Evolutionary conservation across 139 green algal species (phyloP).

Genomic region (Desmodesmus armatus): DNA sequence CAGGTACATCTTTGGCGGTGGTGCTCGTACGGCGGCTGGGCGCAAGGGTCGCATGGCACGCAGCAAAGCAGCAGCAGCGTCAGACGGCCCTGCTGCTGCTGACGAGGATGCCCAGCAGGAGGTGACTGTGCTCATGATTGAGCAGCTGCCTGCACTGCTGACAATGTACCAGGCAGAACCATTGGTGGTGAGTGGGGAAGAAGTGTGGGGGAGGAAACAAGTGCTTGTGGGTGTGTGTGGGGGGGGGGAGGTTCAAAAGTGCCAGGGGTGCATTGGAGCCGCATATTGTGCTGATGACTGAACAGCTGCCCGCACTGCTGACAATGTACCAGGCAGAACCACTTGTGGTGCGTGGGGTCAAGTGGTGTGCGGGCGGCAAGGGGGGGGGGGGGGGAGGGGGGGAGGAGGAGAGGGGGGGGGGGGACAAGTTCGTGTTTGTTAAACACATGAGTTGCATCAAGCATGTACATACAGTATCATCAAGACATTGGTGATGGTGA

Average conservation of each 20-base stretch:
- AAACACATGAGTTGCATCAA: no score
- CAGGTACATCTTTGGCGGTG: no score
- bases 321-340: slow-evolving; percentile 61
- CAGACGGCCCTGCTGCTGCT: slow-evolving; percentile 2
- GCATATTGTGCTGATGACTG: slow-evolving; percentile 60
- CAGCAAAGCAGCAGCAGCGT: background rate
- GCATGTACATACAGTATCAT: no score
- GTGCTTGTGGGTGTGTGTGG: no score
- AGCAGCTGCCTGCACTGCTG: slow-evolving; percentile 62
- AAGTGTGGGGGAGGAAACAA: no score
- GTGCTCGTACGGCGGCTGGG: no score
- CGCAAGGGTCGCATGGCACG: background rate
- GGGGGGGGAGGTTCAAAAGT: slow-evolving; percentile 59
- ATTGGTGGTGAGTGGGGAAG: slow-evolving; percentile 37
- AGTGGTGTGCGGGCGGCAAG: no score
- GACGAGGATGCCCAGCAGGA: slow-evolving; percentile 53
- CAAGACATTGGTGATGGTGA: no score
- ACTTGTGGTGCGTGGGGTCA: slow-evolving; percentile 43
- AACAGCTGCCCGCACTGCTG: slow-evolving; percentile 62
- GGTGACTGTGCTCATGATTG: slow-evolving; percentile 60
- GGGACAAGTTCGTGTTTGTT: no score
- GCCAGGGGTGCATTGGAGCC: slow-evolving; percentile 51
- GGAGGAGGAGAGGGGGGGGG: no score
- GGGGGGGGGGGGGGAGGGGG: background rate
- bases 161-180: slow-evolving; percentile 62